Conservation (phyloP, 2,329 filamentous ascomycete species). For the Phialophora chinensis region DNA sequence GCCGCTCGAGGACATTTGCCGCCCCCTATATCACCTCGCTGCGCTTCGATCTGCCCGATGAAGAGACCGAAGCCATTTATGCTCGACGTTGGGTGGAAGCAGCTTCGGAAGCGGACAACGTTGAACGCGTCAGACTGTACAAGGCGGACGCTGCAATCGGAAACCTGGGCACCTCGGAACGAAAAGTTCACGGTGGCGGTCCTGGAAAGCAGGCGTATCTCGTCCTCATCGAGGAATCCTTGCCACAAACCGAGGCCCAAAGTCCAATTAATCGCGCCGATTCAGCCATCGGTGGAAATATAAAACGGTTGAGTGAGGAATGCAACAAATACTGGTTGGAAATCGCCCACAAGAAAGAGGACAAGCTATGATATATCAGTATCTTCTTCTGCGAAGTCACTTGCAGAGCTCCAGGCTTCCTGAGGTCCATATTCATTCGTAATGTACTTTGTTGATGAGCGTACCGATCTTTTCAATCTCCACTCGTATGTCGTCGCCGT, state of each 20-base stretch:
- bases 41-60: conserved; percentile 5
- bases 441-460: conserved; percentile 47
- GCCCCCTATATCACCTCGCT: conserved; percentile 7
- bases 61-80: conserved; percentile 3
- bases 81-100: conserved; percentile 2
- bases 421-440: conserved; percentile 47
- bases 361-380: background rate
- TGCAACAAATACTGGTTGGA: conserved; percentile 1
- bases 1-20: background rate
- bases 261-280: conserved; percentile 1
- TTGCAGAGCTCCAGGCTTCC: background rate
- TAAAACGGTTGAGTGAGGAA: background rate
- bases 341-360: background rate
- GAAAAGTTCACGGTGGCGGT: background rate
- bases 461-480: conserved; percentile 57
- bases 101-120: background rate
- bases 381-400: background rate
- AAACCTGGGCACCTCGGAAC: conserved; percentile 2
- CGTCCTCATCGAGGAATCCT: conserved; percentile 2
- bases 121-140: conserved; percentile 11
- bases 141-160: background rate
- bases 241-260: background rate
- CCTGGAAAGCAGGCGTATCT: conserved; percentile 9
- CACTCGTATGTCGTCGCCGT: conserved; percentile 52
- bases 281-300: background rate